Percentiles rank a stretch among this genome's conserved stretches.
Conservation (phyloP, 495 filamentous ascomycete genomes). For the Penicillium cinerascens region DNA sequence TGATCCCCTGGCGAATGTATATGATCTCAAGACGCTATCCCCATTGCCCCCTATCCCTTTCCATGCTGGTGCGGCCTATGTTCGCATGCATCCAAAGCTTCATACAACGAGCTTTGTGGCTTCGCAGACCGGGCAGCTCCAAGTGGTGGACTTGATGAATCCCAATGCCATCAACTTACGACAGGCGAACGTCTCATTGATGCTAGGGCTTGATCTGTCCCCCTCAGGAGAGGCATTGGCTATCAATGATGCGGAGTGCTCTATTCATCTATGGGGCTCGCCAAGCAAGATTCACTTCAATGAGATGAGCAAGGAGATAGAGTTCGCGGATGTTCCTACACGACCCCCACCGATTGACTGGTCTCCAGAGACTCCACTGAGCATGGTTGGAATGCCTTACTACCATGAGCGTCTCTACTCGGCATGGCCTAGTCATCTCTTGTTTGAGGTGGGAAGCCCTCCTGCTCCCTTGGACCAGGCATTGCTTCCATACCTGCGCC, state of each 20-base stretch:
- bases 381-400: slow-evolving; percentile 84
- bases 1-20: slow-evolving; percentile 90
- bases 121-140: slow-evolving; percentile 85
- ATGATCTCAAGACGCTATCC: slow-evolving; percentile 80
- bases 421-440: slow-evolving; percentile 78
- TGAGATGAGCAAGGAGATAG: slow-evolving; percentile 73
- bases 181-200: slow-evolving; percentile 74
- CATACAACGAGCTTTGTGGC: slow-evolving; percentile 88
- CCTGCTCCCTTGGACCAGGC: slow-evolving; percentile 73
- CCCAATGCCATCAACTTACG: slow-evolving; percentile 83
- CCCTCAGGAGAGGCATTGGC: slow-evolving; percentile 86
- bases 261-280: slow-evolving; percentile 88
- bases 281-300: slow-evolving; percentile 85
- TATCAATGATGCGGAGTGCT: slow-evolving; percentile 72
- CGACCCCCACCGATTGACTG: slow-evolving; percentile 56
- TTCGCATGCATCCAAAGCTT: slow-evolving; percentile 92
- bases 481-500: slow-evolving; percentile 61
- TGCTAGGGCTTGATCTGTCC: slow-evolving; percentile 78
- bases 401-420: slow-evolving; percentile 86
- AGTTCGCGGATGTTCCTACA: slow-evolving; percentile 65
- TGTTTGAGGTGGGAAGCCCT: slow-evolving; percentile 80
- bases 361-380: slow-evolving; percentile 76
- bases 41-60: slow-evolving; percentile 89
- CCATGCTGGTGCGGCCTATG: slow-evolving; percentile 84
- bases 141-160: slow-evolving; percentile 94